Evolutionary conservation across 2,329 filamentous ascomycete genomes (phyloP).

Genomic region (Periglandula ipomoeae): DNA sequence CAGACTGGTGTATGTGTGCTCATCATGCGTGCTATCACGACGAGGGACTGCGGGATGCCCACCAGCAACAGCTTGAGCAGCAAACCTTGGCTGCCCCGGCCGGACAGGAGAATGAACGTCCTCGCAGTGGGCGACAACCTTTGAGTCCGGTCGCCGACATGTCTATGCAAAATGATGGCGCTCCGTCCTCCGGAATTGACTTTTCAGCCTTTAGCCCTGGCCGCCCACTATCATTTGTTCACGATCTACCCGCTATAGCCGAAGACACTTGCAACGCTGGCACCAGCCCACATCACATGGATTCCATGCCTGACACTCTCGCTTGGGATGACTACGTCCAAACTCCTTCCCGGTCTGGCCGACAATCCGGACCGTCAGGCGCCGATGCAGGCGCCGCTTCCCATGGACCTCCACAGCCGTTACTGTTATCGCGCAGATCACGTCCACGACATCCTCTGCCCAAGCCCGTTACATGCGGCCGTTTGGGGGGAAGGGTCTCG

Average conservation of each 20-base stretch:
- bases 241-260: conserved; percentile 14
- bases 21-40: conserved; percentile 56
- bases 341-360: conserved; percentile 23
- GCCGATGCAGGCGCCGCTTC: conserved; percentile 25
- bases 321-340: conserved; percentile 37
- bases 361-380: not conserved
- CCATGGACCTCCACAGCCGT: conserved; percentile 40
- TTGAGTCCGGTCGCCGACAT: conserved; percentile 45
- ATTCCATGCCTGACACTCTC: conserved; percentile 47
- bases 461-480: conserved; percentile 42
- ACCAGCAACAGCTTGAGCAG: conserved; percentile 13
- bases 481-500: conserved; percentile 46
- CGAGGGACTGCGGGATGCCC: conserved; percentile 23
- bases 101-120: conserved; percentile 45
- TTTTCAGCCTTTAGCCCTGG: conserved; percentile 27
- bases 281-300: conserved; percentile 22
- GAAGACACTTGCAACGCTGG: conserved; percentile 13
- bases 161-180: conserved; percentile 29
- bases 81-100: conserved; percentile 12
- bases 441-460: conserved; percentile 42
- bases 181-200: conserved; percentile 28
- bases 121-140: conserved; percentile 37
- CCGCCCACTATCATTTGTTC: conserved; percentile 25
- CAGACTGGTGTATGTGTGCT: conserved; percentile 51
- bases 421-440: conserved; percentile 43